phyloP scores from a whole-genome alignment of 768 basidiomycete species.

The Dentipellis fragilis region DNA sequence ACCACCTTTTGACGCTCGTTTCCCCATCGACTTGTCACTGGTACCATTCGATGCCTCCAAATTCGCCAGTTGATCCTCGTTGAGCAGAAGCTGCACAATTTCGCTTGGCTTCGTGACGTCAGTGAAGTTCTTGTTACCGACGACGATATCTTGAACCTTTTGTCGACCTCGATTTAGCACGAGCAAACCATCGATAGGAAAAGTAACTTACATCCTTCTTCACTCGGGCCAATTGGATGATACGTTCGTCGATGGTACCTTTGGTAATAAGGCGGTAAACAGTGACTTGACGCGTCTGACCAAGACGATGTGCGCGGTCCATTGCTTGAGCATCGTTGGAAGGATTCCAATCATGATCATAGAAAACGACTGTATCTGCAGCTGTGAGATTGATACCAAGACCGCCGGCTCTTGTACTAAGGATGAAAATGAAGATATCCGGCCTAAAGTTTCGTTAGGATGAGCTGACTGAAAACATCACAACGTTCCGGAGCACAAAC shows the following conservation, averaged over 20 bases:
- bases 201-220: slow-evolving; percentile 78
- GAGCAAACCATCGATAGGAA: slow-evolving; percentile 3
- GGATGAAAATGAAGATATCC: slow-evolving; percentile 81
- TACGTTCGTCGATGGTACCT: slow-evolving; percentile 95
- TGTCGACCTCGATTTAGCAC: slow-evolving; percentile 1
- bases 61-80: slow-evolving; percentile 85
- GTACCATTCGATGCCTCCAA: slow-evolving; percentile 39
- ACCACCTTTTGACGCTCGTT: slow-evolving; percentile 24
- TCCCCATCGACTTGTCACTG: slow-evolving; percentile 25
- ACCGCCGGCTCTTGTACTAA: slow-evolving; percentile 93
- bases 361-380: slow-evolving; percentile 92
- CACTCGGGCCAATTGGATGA: slow-evolving; percentile 89
- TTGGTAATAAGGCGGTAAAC: slow-evolving; percentile 91
- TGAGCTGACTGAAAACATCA: not conserved
- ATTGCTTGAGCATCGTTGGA: slow-evolving; percentile 97
- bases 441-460: slow-evolving; percentile 35
- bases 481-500: slow-evolving; percentile 30
- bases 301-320: slow-evolving; percentile 95
- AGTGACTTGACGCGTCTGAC: slow-evolving; percentile 94
- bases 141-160: slow-evolving; percentile 97
- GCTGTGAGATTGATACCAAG: slow-evolving; percentile 95
- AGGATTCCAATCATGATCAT: slow-evolving; percentile 94
- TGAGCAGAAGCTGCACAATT: slow-evolving; percentile 88
- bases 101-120: slow-evolving; percentile 93
- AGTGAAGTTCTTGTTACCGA: slow-evolving; percentile 91